phyloP scores from a whole-genome alignment of 257 asterid species.

The Fraxinus anomala region DNA sequence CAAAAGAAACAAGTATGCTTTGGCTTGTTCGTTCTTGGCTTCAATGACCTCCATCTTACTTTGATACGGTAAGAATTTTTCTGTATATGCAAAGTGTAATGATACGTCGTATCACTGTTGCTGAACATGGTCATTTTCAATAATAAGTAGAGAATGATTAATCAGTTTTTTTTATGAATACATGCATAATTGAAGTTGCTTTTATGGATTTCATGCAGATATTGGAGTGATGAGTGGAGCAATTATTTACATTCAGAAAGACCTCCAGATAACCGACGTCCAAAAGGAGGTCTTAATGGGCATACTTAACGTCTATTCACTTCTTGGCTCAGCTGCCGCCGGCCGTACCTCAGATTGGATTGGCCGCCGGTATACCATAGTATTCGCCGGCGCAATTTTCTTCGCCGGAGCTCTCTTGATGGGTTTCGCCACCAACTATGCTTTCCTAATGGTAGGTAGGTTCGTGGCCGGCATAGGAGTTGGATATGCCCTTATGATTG shows the following conservation, averaged over 20 bases:
- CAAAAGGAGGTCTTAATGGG: slow-evolving; percentile 74
- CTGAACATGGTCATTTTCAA: too few species aligned
- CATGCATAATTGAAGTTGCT: neutral
- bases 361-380: slow-evolving; percentile 82
- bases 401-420: slow-evolving; percentile 79
- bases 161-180: neutral
- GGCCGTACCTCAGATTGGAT: slow-evolving; percentile 91
- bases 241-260: slow-evolving; percentile 51
- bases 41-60: slow-evolving; percentile 74
- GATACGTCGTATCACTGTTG: too few species aligned
- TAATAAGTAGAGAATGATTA: neutral
- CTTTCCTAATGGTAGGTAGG: slow-evolving; percentile 83
- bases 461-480: slow-evolving; percentile 88
- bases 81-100: neutral
- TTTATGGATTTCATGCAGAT: slow-evolving; percentile 48
- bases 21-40: slow-evolving; percentile 65
- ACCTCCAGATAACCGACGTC: slow-evolving; percentile 33
- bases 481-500: slow-evolving; percentile 92
- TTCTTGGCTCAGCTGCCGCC: slow-evolving; percentile 81
- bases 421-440: slow-evolving; percentile 82
- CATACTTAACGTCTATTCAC: slow-evolving; percentile 62
- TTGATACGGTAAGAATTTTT: slow-evolving; percentile 51
- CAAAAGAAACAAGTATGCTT: slow-evolving; percentile 57
- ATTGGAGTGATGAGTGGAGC: slow-evolving; percentile 99
- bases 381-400: slow-evolving; percentile 75